Evolutionary conservation across 306 rosid genomes (phyloP).

Genomic region (Vigna nakashimae): DNA sequence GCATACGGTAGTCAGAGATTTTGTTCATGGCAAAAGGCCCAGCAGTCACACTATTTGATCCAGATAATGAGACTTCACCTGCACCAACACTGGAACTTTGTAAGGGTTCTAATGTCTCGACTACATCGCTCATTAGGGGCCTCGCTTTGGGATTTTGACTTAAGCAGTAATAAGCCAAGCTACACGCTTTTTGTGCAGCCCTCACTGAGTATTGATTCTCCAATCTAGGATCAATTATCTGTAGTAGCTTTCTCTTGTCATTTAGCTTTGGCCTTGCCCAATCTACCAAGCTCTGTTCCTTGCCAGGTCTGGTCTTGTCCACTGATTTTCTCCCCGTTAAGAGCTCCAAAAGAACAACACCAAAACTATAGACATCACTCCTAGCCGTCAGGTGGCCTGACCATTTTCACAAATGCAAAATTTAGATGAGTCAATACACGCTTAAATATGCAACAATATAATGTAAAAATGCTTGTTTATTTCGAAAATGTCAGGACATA

Average conservation of each 20-base stretch:
- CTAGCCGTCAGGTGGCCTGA: conserved; percentile 97
- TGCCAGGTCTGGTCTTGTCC: conserved; percentile 94
- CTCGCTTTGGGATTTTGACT: conserved; percentile 99
- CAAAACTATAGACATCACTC: conserved; percentile 98
- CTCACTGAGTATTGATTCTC: conserved; percentile 93
- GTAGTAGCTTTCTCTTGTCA: conserved; percentile 96
- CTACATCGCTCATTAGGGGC: conserved; percentile 99
- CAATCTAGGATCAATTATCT: conserved; percentile 91
- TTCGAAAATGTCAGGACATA: conserved; percentile 12
- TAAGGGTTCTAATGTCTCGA: conserved; percentile 94
- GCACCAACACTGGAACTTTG: conserved; percentile 75
- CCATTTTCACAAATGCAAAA: conserved; percentile 47
- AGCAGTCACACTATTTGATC: conserved; percentile 51
- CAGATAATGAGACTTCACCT: conserved; percentile 67
- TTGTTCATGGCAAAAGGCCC: conserved; percentile 71
- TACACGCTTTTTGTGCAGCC: conserved; percentile 99
- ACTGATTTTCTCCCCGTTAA: conserved; percentile 93
- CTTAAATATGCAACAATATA: conserved; percentile 23
- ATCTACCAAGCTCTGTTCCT: conserved; percentile 96
- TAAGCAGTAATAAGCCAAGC: conserved; percentile 97
- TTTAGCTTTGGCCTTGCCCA: conserved; percentile 99
- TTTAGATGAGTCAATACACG: conserved; percentile 38
- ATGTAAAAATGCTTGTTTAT: conserved; percentile 11
- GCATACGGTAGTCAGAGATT: conserved; percentile 76
- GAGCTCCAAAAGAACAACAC: conserved; percentile 98